phyloP scores from a whole-genome alignment of 1,139 yeast species.

The Sugiyamaella paludigena region DNA sequence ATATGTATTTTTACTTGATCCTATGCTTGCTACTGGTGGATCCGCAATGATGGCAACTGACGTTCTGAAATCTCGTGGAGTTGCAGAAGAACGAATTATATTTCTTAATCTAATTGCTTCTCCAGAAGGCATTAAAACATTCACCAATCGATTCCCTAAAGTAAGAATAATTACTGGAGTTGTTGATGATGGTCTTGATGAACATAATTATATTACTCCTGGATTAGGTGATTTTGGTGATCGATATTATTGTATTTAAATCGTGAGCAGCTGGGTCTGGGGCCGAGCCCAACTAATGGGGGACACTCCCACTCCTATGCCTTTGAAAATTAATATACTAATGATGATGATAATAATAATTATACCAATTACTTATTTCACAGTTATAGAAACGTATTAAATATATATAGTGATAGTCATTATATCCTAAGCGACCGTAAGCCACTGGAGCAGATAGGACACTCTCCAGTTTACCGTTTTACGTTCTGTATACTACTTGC shows the following conservation, averaged over 20 bases:
- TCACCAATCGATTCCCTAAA: conserved; percentile 74
- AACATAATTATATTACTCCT: conserved; percentile 79
- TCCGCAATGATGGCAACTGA: conserved; percentile 97
- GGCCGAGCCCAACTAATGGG: no score
- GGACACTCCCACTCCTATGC: not conserved
- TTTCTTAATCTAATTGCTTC: conserved; percentile 89
- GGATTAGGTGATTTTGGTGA: conserved; percentile 99
- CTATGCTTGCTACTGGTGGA: conserved; percentile 98
- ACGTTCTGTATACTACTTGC: no score
- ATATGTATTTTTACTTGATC: conserved; percentile 87
- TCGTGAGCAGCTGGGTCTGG: no score
- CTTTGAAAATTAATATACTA: not conserved
- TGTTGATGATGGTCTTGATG: conserved; percentile 82
- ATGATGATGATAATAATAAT: not conserved
- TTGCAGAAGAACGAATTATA: conserved; percentile 77
- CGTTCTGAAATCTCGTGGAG: conserved; percentile 82
- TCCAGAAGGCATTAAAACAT: conserved; percentile 85
- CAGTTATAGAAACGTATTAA: no score
- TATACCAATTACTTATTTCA: no score
- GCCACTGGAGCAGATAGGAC: no score
- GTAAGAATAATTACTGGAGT: conserved; percentile 92
- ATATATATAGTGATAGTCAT: not conserved
- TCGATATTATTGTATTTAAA: conserved; percentile 84
- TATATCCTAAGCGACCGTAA: no score
- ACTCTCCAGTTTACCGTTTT: no score